Conservation (phyloP, 106 monocot species). For the Gastrodia elata region DNA sequence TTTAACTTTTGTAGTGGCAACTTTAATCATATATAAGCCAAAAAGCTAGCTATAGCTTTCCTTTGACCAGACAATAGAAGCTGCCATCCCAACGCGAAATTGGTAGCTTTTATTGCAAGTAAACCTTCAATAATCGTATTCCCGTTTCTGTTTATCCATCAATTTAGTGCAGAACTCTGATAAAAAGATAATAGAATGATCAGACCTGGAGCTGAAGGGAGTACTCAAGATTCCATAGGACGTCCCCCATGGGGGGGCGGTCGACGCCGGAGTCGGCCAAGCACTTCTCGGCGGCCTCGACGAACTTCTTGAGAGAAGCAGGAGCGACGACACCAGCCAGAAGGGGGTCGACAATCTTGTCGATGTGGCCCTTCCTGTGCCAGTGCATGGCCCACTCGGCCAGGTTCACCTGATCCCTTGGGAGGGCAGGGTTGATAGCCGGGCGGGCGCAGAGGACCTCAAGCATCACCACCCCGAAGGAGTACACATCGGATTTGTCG, state of each 20-base stretch:
- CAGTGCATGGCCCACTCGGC: constrained; percentile 60
- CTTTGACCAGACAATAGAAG: too few relatives aligned
- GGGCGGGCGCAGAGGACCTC: constrained; percentile 60
- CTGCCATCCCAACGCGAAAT: too few relatives aligned
- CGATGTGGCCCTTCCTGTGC: constrained; percentile 39
- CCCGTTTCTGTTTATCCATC: too few relatives aligned
- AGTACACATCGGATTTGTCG: constrained; percentile 68
- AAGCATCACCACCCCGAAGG: constrained; percentile 62
- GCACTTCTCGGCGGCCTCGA: constrained; percentile 71
- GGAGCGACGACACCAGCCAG: constrained; percentile 25
- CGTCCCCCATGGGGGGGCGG: constrained; percentile 63
- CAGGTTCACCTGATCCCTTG: constrained; percentile 53
- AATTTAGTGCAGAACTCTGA: too few relatives aligned
- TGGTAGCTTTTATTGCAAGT: too few relatives aligned
- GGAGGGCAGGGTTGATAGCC: constrained; percentile 37
- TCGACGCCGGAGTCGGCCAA: constrained; percentile 52
- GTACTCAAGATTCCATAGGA: constrained; percentile 72
- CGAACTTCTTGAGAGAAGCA: constrained; percentile 50
- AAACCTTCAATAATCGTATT: too few relatives aligned
- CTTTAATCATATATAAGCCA: too few relatives aligned
- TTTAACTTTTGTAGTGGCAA: too few relatives aligned
- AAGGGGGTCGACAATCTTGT: constrained; percentile 45
- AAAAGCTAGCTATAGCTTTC: too few relatives aligned
- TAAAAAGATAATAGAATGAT: too few relatives aligned
- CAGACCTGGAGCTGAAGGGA: constrained; percentile 42